A percentile compares a stretch with the other conserved stretches of the same genome.
Evolutionary conservation across 2,329 filamentous ascomycete species (phyloP).

Genomic region (Aspergillus novoparasiticus): DNA sequence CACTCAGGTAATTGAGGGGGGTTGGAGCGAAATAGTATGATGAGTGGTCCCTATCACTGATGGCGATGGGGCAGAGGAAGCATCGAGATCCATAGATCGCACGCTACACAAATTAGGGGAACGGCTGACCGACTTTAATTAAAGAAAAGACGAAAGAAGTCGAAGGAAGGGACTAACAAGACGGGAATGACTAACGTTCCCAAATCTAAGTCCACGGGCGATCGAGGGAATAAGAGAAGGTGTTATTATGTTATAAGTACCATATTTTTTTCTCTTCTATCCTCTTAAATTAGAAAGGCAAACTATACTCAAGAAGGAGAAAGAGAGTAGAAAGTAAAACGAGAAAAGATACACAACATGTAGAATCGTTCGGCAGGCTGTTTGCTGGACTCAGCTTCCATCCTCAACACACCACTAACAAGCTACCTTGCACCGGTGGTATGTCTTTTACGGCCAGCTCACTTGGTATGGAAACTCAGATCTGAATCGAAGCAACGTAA

Average conservation of each 20-base stretch:
- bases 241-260: neutral
- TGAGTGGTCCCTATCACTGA: slow-evolving; percentile 10
- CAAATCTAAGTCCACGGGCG: slow-evolving; percentile 12
- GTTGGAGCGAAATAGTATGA: slow-evolving; percentile 11
- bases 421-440: neutral
- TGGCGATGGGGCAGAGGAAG: slow-evolving; percentile 10
- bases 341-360: neutral
- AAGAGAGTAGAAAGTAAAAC: neutral
- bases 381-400: neutral
- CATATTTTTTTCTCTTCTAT: neutral
- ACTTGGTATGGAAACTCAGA: neutral
- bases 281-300: neutral
- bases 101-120: slow-evolving; percentile 23
- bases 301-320: neutral
- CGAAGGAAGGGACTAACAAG: slow-evolving; percentile 8
- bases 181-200: slow-evolving; percentile 9
- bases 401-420: neutral
- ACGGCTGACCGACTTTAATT: slow-evolving; percentile 18
- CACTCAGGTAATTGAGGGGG: neutral
- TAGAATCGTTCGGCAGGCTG: neutral
- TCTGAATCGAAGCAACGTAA: neutral
- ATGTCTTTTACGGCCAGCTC: neutral
- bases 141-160: slow-evolving; percentile 2
- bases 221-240: neutral
- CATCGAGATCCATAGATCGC: slow-evolving; percentile 27